These are phyloP conservation scores for Arthrinium phaeospermum DNA, from an alignment of 2,329 filamentous ascomycete species.

Conservation along the genomic window DNA sequence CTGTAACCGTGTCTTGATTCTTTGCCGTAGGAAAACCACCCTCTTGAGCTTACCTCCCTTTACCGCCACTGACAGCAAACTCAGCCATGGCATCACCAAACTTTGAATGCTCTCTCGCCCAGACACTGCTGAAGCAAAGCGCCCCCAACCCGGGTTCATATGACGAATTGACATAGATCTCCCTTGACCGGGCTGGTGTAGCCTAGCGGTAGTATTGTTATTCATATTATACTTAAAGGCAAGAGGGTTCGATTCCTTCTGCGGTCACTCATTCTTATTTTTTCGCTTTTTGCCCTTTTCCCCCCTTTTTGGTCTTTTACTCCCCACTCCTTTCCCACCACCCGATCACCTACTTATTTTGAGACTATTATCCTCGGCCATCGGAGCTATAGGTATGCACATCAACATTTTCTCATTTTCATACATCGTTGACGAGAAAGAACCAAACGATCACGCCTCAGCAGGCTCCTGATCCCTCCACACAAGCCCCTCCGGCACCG, in stretches of 20 bases:
- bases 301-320: not conserved
- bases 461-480: conserved; percentile 13
- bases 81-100: not conserved
- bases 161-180: not conserved
- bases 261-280: not conserved
- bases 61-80: not conserved
- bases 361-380: not conserved
- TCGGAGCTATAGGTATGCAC: not conserved
- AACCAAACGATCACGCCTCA: not conserved
- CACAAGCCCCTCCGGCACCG: conserved; percentile 31
- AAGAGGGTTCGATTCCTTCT: conserved; percentile 6
- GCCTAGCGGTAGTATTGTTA: not conserved
- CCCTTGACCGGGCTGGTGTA: not conserved
- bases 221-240: not conserved
- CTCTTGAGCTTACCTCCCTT: not conserved
- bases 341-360: not conserved
- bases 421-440: too few relatives aligned
- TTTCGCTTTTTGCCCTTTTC: not conserved
- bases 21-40: not conserved
- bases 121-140: not conserved
- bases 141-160: not conserved
- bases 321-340: not conserved
- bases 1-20: not conserved
- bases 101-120: not conserved
- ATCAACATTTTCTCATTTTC: too few relatives aligned